Base-by-base conservation (phyloP, 1,284 basidiomycete genomes). In the Volvariella surrecta region DNA sequence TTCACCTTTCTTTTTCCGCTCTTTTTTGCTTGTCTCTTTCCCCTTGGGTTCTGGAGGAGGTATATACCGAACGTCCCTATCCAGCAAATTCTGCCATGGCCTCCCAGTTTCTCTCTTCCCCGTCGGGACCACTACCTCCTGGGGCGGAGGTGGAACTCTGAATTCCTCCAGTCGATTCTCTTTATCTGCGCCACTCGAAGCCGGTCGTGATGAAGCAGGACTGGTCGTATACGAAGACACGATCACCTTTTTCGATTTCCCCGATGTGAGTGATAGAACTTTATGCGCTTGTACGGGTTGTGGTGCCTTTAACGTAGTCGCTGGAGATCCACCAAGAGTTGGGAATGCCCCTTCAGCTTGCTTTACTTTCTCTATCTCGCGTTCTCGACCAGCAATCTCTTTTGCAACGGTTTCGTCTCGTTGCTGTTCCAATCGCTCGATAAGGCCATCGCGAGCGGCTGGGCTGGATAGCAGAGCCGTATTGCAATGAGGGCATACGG, bases 341-440 rank as follows among this genome's bases (percentile, higher is more conserved):
- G 83, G 82, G 55, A 86, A 85, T 0, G 74, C 76, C 3, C 82
- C 82, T 21, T 63, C 72, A 0, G 73, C 71, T 9, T 59, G 58
- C 10, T 69, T 66, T 0, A 70, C 72, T 44, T 74, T 71, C 22
- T 74, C 67, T 1, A 64, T 57, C 4, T 57, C 68, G 16, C 63
- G 64, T 42, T 71, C 64, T 1, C 71, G 67, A 2, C 66, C 70
- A 4, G 59, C 64, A 4, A 69, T 70, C 52, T 85, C 82, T 48
- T 59, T 62, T 0, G 59, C 59, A 4, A 76, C 52, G 0, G 66
- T 70, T 1, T 64, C 59, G 0, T 55, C 52, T 11, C 83, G 62
- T 42, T 73, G 64, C 0, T 53, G 46, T 16, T 75, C 68, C 6
- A 84, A 50, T 21, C 60, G 59, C 15, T 51, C 45, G 13, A 76